Base-by-base conservation (phyloP, 805 yeast species). In the Starmerella riodocensis region DNA sequence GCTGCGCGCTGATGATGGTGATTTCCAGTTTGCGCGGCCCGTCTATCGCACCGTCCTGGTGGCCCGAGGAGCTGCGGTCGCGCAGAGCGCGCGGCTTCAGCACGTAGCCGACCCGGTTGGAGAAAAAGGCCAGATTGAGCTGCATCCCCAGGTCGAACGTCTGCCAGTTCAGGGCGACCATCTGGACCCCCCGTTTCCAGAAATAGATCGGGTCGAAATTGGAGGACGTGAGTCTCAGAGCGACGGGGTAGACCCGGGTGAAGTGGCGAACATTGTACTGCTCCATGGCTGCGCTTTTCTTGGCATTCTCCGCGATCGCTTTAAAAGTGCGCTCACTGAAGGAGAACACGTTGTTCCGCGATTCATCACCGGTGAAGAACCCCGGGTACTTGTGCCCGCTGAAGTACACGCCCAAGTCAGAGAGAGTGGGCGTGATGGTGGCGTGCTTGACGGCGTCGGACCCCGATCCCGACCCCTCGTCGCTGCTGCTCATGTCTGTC, bases 81-180 rank as follows among this genome's bases (percentile, higher is more conserved):
- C 17, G 44, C 41, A 48, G 29, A 43, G 34, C 38, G 55, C 55
- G 3, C 0, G 96, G 95, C 53, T 91, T 91, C 34, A 82, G 60
- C 6, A 79, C 74, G 54, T 83, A 91, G 0, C 99, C 99, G 0
- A 13, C 37, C 2, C 42, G 42, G 8, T 37, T 69, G 58, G 36
- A 72, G 73, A 57, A 88, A 84, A 70, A 85, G 62, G 3, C 82
- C 46, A 80, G 80, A 56, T 85, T 86, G 9, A 91, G 53, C 54
- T 85, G 94, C 54, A 86, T 88, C 0, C 96, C 95, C 14, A 74
- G 42, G 54, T 91, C 98, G 55, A 73, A 78, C 0, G 91, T 78
- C 58, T 88, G 98, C 96, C 96, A 88, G 55, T 88, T 91, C 0
- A 94, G 77, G 0, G 98, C 97, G 4, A 82, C 97, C 84, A 91